phyloP scores from a whole-genome alignment of 192 early-diverging fungal genomes.

The Phycomyces nitens region DNA sequence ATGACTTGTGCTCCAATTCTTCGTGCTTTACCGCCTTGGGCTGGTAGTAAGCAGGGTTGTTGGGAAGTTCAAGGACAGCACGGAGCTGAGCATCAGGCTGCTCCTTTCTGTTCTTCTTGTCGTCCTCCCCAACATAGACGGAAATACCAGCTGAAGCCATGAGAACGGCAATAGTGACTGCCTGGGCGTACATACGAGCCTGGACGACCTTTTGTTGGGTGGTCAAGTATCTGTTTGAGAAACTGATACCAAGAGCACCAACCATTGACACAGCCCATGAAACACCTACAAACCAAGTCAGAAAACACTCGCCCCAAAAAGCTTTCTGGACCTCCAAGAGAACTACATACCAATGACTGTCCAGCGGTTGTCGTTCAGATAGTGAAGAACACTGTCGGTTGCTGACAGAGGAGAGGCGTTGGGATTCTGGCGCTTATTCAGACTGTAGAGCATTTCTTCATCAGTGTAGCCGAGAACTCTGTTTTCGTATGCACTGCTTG shows the following conservation, averaged over 20 bases:
- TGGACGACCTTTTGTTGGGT: slow-evolving; percentile 64
- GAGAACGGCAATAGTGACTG: slow-evolving; percentile 57
- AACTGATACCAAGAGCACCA: slow-evolving; percentile 37
- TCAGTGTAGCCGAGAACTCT: slow-evolving; percentile 33
- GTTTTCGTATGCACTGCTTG: slow-evolving; percentile 31
- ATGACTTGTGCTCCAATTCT: too few species aligned
- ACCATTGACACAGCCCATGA: slow-evolving; percentile 41
- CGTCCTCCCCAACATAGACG: slow-evolving; percentile 29
- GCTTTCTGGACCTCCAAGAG: too few species aligned
- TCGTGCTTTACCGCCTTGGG: too few species aligned
- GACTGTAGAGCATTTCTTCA: slow-evolving; percentile 14
- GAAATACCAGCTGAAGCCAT: slow-evolving; percentile 57
- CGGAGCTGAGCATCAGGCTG: slow-evolving; percentile 29
- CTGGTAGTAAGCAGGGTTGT: not conserved
- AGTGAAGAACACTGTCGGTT: slow-evolving; percentile 20
- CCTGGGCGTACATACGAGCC: slow-evolving; percentile 72
- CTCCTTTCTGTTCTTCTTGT: slow-evolving; percentile 20
- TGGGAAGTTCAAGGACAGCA: slow-evolving; percentile 32
- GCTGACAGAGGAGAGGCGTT: not conserved
- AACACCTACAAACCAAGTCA: slow-evolving; percentile 15
- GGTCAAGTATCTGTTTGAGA: slow-evolving; percentile 44
- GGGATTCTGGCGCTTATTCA: not conserved
- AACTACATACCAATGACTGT: slow-evolving; percentile 31
- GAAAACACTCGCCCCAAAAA: not conserved
- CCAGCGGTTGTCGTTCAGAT: slow-evolving; percentile 39